A percentile compares a stretch with the other conserved stretches of the same genome.
Evolutionary conservation across 192 early-diverging fungal genomes (phyloP).

Genomic region (Geranomyces michiganensis): DNA sequence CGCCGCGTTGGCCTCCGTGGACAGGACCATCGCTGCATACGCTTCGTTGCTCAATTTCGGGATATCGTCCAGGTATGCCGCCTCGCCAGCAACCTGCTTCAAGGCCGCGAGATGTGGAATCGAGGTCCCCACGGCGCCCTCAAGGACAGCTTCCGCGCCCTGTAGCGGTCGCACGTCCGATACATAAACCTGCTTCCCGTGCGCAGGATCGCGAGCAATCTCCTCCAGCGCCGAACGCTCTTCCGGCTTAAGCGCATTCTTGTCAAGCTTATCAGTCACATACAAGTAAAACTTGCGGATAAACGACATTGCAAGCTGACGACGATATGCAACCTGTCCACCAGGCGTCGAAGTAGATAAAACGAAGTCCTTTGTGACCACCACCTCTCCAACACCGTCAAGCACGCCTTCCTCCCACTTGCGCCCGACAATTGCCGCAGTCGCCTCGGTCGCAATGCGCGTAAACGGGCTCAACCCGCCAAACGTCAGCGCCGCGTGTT

Average conservation of each 20-base stretch:
- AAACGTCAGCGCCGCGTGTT: slow-evolving; percentile 68
- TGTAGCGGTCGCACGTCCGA: not conserved
- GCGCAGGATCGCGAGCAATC: slow-evolving; percentile 35
- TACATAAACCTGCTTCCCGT: slow-evolving; percentile 36
- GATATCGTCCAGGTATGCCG: slow-evolving; percentile 82
- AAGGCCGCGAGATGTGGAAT: slow-evolving; percentile 75
- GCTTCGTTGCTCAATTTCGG: slow-evolving; percentile 70
- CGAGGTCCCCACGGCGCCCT: slow-evolving; percentile 59
- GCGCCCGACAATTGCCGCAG: slow-evolving; percentile 49
- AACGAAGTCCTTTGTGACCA: slow-evolving; percentile 38
- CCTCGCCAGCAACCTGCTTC: slow-evolving; percentile 85
- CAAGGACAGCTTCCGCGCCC: slow-evolving; percentile 17
- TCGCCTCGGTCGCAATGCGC: slow-evolving; percentile 58
- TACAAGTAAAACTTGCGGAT: slow-evolving; percentile 40
- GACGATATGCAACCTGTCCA: slow-evolving; percentile 50
- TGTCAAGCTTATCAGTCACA: slow-evolving; percentile 29
- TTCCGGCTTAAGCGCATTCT: not conserved
- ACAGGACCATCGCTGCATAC: slow-evolving; percentile 69
- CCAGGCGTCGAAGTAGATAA: slow-evolving; percentile 43
- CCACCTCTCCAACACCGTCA: slow-evolving; percentile 25
- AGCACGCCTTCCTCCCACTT: slow-evolving; percentile 56
- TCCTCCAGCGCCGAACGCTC: slow-evolving; percentile 36
- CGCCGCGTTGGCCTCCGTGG: slow-evolving; percentile 67
- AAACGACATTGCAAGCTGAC: slow-evolving; percentile 41
- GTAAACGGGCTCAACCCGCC: slow-evolving; percentile 76